Conservation (phyloP, 2,329 filamentous ascomycete genomes). For the Aspergillus hortae region DNA sequence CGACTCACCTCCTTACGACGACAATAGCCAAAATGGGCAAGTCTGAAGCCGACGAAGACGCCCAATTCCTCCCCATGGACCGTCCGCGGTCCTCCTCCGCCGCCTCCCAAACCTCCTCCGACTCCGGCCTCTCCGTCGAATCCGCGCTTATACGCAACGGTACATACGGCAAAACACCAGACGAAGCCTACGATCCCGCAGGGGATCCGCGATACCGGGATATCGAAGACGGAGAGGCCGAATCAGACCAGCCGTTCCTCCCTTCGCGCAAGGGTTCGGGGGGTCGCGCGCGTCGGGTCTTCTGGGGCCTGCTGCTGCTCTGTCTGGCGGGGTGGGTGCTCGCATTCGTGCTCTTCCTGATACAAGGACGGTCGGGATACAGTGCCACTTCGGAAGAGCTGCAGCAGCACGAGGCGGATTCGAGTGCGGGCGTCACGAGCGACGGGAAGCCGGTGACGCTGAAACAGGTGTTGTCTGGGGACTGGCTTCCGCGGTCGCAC, state of each 20-base stretch:
- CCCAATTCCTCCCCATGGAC: conserved; percentile 27
- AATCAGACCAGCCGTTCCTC: conserved; percentile 23
- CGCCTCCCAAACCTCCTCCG: conserved; percentile 27
- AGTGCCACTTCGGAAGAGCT: conserved; percentile 24
- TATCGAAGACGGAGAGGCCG: conserved; percentile 31
- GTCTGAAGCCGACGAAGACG: conserved; percentile 14
- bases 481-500: conserved; percentile 37
- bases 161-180: conserved; percentile 15
- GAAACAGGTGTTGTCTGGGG: conserved; percentile 38
- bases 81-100: conserved; percentile 22
- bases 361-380: conserved; percentile 30
- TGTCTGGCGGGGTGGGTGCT: conserved; percentile 45
- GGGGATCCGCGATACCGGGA: conserved; percentile 30
- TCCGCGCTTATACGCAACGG: conserved; percentile 28
- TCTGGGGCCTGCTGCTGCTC: conserved; percentile 41
- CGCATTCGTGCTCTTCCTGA: conserved; percentile 42
- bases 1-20: neutral
- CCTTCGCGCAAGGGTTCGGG: conserved; percentile 23
- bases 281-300: conserved; percentile 31
- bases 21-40: neutral
- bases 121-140: conserved; percentile 33
- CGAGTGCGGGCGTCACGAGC: conserved; percentile 28
- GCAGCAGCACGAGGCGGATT: conserved; percentile 27
- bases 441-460: conserved; percentile 42
- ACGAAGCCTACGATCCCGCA: conserved; percentile 4